Percentiles rank a stretch among this genome's conserved stretches.
Conservation (phyloP, 345 rosid genomes). For the Microcos paniculata region DNA sequence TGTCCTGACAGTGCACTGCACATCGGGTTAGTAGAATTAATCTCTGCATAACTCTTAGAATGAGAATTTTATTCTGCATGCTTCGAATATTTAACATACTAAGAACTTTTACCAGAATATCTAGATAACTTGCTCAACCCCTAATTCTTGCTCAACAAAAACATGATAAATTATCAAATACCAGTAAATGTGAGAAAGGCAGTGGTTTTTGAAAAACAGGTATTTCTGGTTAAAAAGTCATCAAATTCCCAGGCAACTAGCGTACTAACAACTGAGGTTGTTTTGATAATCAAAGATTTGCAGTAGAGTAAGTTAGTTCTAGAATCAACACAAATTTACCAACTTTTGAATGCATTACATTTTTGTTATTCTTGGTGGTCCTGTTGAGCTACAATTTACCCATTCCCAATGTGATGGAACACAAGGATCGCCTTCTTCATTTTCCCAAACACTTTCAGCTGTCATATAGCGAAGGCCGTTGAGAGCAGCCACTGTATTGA, state of each 20-base stretch:
- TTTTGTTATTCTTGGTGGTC: conserved; percentile 84
- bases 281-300: conserved; percentile 1
- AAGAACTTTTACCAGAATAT: neutral
- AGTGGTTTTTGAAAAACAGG: too few relatives aligned
- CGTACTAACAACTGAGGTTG: neutral
- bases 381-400: conserved; percentile 67
- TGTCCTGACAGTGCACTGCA: conserved; percentile 70
- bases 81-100: neutral
- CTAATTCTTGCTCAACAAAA: neutral
- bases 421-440: conserved; percentile 93
- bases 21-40: conserved; percentile 23
- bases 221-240: too few relatives aligned
- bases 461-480: conserved; percentile 52
- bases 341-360: conserved; percentile 50
- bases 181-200: too few relatives aligned
- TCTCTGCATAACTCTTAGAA: neutral
- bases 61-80: neutral
- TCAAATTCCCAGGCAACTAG: too few relatives aligned
- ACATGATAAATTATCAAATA: neutral
- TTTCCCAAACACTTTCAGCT: conserved; percentile 50
- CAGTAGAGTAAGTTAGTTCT: neutral
- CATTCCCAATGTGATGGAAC: conserved; percentile 79
- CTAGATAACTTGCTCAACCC: neutral
- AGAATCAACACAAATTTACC: conserved; percentile 5
- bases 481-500: conserved; percentile 57